These are phyloP conservation scores for Mucor racemosus DNA, from an alignment of 371 early-diverging fungal genomes.

Conservation along the genomic window DNA sequence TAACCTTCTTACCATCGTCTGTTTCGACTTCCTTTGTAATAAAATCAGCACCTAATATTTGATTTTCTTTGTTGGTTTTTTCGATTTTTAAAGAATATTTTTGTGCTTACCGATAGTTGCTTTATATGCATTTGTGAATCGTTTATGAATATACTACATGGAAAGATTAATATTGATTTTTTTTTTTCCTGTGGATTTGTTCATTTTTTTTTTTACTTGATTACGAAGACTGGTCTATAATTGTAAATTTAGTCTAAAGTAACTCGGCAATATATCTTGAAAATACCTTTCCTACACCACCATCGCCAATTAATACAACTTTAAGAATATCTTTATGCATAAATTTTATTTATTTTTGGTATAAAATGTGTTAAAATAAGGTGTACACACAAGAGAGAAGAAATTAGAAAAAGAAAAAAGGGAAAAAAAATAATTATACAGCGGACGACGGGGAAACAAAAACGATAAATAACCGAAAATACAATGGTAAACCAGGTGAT, in stretches of 20 bases:
- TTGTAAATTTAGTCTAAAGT: background rate
- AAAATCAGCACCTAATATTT: slow-evolving; percentile 78
- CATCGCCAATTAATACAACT: slow-evolving; percentile 83
- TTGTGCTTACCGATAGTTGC: slow-evolving; percentile 87
- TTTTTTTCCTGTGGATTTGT: background rate
- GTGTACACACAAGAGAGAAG: background rate
- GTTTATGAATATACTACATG: slow-evolving; percentile 85
- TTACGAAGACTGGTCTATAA: slow-evolving; percentile 63
- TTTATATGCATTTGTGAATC: slow-evolving; percentile 96
- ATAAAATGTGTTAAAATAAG: background rate
- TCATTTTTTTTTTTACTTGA: slow-evolving; percentile 41
- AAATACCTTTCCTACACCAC: slow-evolving; percentile 82
- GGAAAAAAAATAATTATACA: background rate
- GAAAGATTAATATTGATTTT: background rate
- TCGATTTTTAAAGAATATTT: too few species aligned
- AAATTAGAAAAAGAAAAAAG: background rate
- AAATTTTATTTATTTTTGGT: background rate
- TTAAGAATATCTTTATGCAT: slow-evolving; percentile 68
- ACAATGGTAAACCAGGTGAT: background rate
- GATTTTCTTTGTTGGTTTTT: background rate
- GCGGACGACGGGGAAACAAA: slow-evolving; percentile 4
- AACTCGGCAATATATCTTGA: background rate
- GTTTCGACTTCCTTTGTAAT: slow-evolving; percentile 89
- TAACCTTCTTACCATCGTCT: slow-evolving; percentile 77
- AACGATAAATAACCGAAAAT: background rate